Base-by-base conservation (phyloP, 164 flowering plant genomes). In the Protea cynaroides region DNA sequence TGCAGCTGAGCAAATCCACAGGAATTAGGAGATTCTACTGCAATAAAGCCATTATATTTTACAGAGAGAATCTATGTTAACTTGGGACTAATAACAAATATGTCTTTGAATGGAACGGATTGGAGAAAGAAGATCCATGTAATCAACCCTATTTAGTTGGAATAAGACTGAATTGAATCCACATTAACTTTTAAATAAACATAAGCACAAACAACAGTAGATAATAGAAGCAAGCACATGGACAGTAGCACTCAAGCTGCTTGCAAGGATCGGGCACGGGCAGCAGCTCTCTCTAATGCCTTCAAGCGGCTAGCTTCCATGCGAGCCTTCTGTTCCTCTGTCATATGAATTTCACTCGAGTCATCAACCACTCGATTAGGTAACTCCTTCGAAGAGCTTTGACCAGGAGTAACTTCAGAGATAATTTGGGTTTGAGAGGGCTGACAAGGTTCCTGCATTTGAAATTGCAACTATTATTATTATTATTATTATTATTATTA, bases 201-300 rank as follows among this genome's bases (percentile, higher is more conserved):
- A 40, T 40, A 12, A 18, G 52, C 8, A 4, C 12, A 44, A 1
- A 44, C 2, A 49, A 15, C 4, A 15, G 52, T 18, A 59, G n/a
- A 67, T 51, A 25, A 21, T n/a, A 56, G 62, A 25, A 44, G 40
- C 61, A 19, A 40, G 18, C n/a, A 25, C 54, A 17, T 3, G 25
- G 11, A 49, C 12, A 56, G 38, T 34, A 55, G 40, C 12, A 25
- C 51, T 76, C 59, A 73, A 74, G 75, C 65, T 58, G 70, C 69
- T 29, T 67, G 73, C 18, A 40, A 56, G 13, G 67, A 37, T 11
- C 63, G 60, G 11, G 71, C 67, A 17, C 82, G 71, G 52, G 88
- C 86, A 52, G 86, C 82, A 58, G 87, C 85, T 76, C 71, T 88
- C 74, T 85, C 85, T 36, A 88, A 66, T 56, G 96, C 96, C 82